Evolutionary conservation across 2,329 filamentous ascomycete genomes (phyloP).

Genomic region (Emergomyces pasteurianus): DNA sequence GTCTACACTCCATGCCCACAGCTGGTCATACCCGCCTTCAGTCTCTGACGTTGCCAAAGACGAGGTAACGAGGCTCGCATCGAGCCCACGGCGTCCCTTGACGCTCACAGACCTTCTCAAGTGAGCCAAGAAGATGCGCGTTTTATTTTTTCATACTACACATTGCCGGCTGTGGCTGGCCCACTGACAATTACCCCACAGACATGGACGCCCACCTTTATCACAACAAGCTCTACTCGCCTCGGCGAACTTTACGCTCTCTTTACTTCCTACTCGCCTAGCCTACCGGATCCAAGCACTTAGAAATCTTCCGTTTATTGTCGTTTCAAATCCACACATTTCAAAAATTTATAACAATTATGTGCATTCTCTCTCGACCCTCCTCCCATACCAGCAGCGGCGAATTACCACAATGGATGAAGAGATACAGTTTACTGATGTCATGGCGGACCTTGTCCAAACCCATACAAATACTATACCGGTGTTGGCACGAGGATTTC

Average conservation of each 20-base stretch:
- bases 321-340: conserved; percentile 95
- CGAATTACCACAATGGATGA: conserved; percentile 68
- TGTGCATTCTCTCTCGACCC: conserved; percentile 77
- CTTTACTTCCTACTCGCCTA: conserved; percentile 79
- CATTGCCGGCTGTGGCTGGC: neutral
- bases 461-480: conserved; percentile 94
- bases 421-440: conserved; percentile 81
- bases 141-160: neutral
- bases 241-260: conserved; percentile 92
- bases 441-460: conserved; percentile 87
- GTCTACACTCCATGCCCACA: conserved; percentile 7
- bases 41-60: conserved; percentile 51
- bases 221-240: conserved; percentile 67
- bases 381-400: conserved; percentile 69
- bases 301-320: conserved; percentile 89
- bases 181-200: conserved; percentile 18
- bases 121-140: conserved; percentile 35
- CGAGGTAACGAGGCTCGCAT: conserved; percentile 67
- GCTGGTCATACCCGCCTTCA: conserved; percentile 34
- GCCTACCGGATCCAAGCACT: conserved; percentile 89
- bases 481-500: conserved; percentile 78
- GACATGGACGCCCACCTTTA: conserved; percentile 72
- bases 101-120: conserved; percentile 82
- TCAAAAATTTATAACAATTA: conserved; percentile 94
- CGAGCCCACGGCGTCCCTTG: conserved; percentile 64